Evolutionary conservation across 805 yeast species (phyloP).

Genomic region (Kregervanrija pseudodelftensis): DNA sequence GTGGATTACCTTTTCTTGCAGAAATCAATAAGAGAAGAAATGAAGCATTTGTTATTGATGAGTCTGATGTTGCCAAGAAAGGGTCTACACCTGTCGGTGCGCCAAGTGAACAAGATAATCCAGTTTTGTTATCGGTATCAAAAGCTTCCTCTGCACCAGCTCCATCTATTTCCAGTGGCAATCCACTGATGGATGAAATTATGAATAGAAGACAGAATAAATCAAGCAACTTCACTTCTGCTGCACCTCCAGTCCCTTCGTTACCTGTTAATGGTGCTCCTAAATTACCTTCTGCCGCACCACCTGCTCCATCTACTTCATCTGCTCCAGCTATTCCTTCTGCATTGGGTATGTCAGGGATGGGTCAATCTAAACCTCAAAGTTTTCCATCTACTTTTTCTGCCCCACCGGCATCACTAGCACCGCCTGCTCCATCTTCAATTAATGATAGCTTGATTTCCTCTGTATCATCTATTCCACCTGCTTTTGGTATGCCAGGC

Average conservation of each 20-base stretch:
- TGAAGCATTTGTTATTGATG: conserved; percentile 43
- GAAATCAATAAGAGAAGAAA: conserved; percentile 51
- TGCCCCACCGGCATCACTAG: conserved; percentile 2
- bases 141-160: conserved; percentile 18
- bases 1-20: conserved; percentile 50
- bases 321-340: conserved; percentile 14
- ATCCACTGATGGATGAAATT: conserved; percentile 10
- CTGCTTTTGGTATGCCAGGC: conserved; percentile 3
- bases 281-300: conserved; percentile 11
- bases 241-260: conserved; percentile 9
- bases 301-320: conserved; percentile 14
- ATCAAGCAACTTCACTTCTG: not conserved
- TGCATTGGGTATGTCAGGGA: conserved; percentile 1
- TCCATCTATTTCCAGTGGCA: conserved; percentile 15
- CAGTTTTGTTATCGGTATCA: conserved; percentile 12
- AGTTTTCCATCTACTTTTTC: too few relatives aligned
- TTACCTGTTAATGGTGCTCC: conserved; percentile 16
- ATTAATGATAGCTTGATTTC: not conserved
- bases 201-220: conserved; percentile 8
- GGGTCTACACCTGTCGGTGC: conserved; percentile 21
- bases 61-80: conserved; percentile 14
- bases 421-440: not conserved
- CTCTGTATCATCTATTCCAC: conserved; percentile 4
- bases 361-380: too few relatives aligned
- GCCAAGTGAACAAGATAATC: conserved; percentile 12